Conservation (phyloP, 441 rosid genomes). For the Mallotus japonicus region DNA sequence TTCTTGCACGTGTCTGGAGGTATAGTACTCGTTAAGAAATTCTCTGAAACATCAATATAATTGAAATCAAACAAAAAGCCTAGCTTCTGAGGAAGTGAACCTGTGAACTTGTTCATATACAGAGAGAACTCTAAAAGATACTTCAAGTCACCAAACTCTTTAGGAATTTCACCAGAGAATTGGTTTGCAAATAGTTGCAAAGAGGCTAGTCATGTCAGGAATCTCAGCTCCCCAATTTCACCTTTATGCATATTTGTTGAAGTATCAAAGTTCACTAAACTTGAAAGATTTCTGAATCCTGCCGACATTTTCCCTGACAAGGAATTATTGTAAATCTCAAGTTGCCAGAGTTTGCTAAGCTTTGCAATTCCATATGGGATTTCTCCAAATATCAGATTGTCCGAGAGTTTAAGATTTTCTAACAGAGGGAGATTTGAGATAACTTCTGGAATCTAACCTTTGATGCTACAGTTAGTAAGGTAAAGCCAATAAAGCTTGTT, state of each 20-base stretch:
- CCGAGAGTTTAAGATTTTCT: slow-evolving; percentile 58
- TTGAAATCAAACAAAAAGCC: slow-evolving; percentile 68
- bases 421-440: slow-evolving; percentile 66
- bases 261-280: slow-evolving; percentile 56
- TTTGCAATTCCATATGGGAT: slow-evolving; percentile 64
- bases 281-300: slow-evolving; percentile 65
- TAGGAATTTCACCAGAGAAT: slow-evolving; percentile 65
- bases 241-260: slow-evolving; percentile 65
- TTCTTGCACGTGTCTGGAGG: no score
- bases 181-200: slow-evolving; percentile 63
- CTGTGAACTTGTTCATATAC: slow-evolving; percentile 53
- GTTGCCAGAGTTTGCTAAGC: no score
- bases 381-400: slow-evolving; percentile 49
- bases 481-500: slow-evolving; percentile 57
- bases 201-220: slow-evolving; percentile 49
- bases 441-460: slow-evolving; percentile 55
- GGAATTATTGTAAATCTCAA: slow-evolving; percentile 60
- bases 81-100: slow-evolving; percentile 47
- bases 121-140: slow-evolving; percentile 59
- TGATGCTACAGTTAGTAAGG: slow-evolving; percentile 59
- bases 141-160: slow-evolving; percentile 63
- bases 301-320: slow-evolving; percentile 66
- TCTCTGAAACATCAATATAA: slow-evolving; percentile 82
- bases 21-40: no score
- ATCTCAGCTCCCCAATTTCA: slow-evolving; percentile 52